Evolutionary conservation across 306 rosid species (phyloP), one percentile per base, ranked within the genome.

Genomic region (Cucurbita maxima): DNA sequence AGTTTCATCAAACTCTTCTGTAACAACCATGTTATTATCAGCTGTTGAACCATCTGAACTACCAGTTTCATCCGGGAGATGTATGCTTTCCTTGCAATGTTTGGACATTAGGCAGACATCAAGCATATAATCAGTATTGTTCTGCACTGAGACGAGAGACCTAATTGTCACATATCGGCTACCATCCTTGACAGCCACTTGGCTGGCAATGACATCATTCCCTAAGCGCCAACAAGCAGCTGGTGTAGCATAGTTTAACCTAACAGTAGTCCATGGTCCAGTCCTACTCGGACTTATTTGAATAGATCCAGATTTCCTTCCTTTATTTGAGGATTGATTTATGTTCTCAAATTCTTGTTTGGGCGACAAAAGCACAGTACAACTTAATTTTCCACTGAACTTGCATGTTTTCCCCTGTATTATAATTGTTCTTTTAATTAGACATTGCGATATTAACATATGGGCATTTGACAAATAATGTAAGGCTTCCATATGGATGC

Each of bases 161-260:
- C 97, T 88, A 79, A 94, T 84, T 78, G 80, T 87, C 75, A 94
- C 97, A 77, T 86, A 89, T 89, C 92, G 86, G 72, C 88, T 89
- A 30, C 99, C 96, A 81, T 90, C 96, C 73, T 83, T 79, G 77
- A 94, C 88, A 69, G 86, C 85, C 36, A 90, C 95, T 91, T 94
- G 96, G 79, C 99, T 94, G 54, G 99, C 99, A 79, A 94, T 92
- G 64, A 94, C 97, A 71, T 79, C 88, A 83, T 86, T 85, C 75
- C 97, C 97, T 62, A 94, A 76, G 81, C 99, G 81, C 99, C 99
- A 94, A 84, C 99, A 94, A 79, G 99, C 97, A 84, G 99, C 89
- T 34, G 91, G 87, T 51, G 99, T 75, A 76, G 99, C 96, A 80
- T 94, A 94, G 84, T 94, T 94, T 66, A 94, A 85, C 84, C 99